Conservation (phyloP, 352 stramenopile species). For the Globisporangium abappressorium region DNA sequence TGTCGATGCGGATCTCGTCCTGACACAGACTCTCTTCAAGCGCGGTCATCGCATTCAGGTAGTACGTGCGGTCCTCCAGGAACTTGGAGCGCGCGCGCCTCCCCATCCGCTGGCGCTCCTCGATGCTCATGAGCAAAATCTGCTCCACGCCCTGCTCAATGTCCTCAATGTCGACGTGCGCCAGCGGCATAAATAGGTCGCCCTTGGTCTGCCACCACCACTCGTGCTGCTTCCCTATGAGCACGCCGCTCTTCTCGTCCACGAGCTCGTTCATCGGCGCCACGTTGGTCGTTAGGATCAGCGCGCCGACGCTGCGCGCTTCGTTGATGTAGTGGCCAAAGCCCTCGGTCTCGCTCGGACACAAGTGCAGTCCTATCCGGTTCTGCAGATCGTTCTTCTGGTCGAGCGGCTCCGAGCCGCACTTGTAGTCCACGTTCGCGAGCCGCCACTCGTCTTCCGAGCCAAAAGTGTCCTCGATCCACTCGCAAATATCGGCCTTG, state of each 20-base stretch:
- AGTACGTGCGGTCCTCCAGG: slow-evolving; percentile 76
- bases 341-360: slow-evolving; percentile 71
- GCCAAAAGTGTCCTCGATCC: slow-evolving; percentile 58
- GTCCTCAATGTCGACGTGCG: slow-evolving; percentile 51
- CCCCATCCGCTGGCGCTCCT: slow-evolving; percentile 74
- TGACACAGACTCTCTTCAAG: slow-evolving; percentile 77
- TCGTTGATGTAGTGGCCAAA: slow-evolving; percentile 89
- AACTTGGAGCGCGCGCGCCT: slow-evolving; percentile 64
- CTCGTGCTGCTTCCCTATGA: slow-evolving; percentile 47
- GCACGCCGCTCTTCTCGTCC: slow-evolving; percentile 63
- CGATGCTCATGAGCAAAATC: slow-evolving; percentile 67
- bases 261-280: slow-evolving; percentile 86
- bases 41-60: slow-evolving; percentile 77
- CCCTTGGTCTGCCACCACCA: slow-evolving; percentile 85
- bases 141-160: slow-evolving; percentile 68
- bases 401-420: slow-evolving; percentile 46
- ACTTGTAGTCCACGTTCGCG: slow-evolving; percentile 77
- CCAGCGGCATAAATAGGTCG: slow-evolving; percentile 82
- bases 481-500: slow-evolving; percentile 56
- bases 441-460: slow-evolving; percentile 47
- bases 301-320: slow-evolving; percentile 62
- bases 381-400: slow-evolving; percentile 72
- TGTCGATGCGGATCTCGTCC: slow-evolving; percentile 76
- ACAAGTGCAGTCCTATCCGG: slow-evolving; percentile 70
- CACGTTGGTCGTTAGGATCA: slow-evolving; percentile 77